Conservation (phyloP, 2,329 filamentous ascomycete species). For the Pyricularia grisea region DNA sequence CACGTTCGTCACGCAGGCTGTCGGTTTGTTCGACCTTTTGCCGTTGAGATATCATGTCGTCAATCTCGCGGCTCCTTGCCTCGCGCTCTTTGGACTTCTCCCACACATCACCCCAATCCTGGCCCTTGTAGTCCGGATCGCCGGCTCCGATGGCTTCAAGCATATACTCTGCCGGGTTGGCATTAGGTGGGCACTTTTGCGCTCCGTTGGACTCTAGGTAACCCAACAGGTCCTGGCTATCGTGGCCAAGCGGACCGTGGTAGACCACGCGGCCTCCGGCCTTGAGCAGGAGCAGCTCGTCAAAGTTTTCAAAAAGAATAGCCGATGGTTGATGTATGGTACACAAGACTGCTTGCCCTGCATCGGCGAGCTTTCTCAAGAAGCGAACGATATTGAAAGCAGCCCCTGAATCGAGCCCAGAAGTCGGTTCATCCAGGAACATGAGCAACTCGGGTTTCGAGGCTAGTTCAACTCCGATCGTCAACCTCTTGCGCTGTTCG, state of each 20-base stretch:
- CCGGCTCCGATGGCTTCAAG: constrained; percentile 47
- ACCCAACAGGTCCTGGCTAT: constrained; percentile 39
- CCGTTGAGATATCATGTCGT: constrained; percentile 43
- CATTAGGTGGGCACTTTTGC: constrained; percentile 43
- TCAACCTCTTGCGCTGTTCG: constrained; percentile 73
- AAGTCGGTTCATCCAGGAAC: constrained; percentile 79
- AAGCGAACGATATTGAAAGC: constrained; percentile 58
- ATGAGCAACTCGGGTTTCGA: constrained; percentile 65
- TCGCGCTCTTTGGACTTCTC: constrained; percentile 21
- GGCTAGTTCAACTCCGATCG: constrained; percentile 72
- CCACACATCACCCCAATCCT: constrained; percentile 29
- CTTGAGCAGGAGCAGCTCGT: constrained; percentile 55
- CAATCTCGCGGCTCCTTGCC: constrained; percentile 54
- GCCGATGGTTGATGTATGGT: constrained; percentile 65
- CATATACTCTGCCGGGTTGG: constrained; percentile 72
- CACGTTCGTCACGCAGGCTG: constrained; percentile 40
- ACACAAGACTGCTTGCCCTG: constrained; percentile 57
- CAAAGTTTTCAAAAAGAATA: constrained; percentile 57
- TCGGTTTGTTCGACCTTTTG: constrained; percentile 20
- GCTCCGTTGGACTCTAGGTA: constrained; percentile 62
- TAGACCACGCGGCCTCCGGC: constrained; percentile 57
- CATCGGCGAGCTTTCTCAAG: constrained; percentile 54
- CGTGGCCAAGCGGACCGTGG: constrained; percentile 32
- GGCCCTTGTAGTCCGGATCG: constrained; percentile 26
- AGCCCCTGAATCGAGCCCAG: constrained; percentile 69